Evolutionary conservation across 495 filamentous ascomycete species (phyloP), one percentile per base, ranked within the genome.

Genomic region (Pyrenopolyporus hunteri): DNA sequence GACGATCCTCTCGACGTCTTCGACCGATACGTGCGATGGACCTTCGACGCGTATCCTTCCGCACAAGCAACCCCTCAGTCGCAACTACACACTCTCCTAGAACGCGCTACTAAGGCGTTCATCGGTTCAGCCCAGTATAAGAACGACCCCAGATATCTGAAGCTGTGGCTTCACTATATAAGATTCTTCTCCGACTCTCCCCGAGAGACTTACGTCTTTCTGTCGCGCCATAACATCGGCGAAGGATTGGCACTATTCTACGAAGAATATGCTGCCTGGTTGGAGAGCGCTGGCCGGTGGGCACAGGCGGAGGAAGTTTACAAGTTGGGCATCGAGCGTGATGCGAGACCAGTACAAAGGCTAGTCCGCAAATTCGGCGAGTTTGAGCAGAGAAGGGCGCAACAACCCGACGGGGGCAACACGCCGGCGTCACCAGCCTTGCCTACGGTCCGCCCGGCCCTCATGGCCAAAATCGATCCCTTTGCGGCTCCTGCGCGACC

Each of bases 11-110:
- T 98, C 28, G 95, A 98, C 69, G 82, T 97, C 39, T 98, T 92
- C 75, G 93, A 97, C 65, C 87, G 95, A 71, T 98, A 98, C 67
- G 91, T 97, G 19, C 89, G 91, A 74, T 98, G 94, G 94, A 95
- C 92, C 0, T 76, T 98, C 13, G 91, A 96, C 69, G 90, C 93
- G 10, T 98, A 97, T 67, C 95, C 94, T 0, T 92, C 93, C 2
- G 90, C 93, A 9, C 92, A 96, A 74, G 91, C 91, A 31, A 94
- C 92, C n/a, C 79, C 89, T 0, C 85, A 94, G 69, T 96, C 92
- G 6, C 88, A 91, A 53, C 87, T 98, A 2, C 83, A 94, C n/a
- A 87, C 87, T 3, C 75, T 98, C 1, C 85, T 98, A 22, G 94
- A 98, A 71, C 88, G 93, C 47, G 93, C 92, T 8, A 98, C 94